Conservation (phyloP, 257 asterid genomes). For the Thymus mandschuricus region DNA sequence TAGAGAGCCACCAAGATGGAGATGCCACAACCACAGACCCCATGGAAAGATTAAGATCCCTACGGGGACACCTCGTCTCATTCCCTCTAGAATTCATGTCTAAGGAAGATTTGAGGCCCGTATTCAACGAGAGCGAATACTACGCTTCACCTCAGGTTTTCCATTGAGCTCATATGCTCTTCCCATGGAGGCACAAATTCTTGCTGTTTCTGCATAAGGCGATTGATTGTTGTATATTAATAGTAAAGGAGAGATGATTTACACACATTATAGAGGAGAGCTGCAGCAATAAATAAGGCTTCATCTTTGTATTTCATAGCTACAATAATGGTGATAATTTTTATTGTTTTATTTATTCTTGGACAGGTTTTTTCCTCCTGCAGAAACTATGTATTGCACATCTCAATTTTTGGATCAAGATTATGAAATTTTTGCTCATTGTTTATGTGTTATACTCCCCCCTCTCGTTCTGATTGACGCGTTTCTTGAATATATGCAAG, state of each 20-base stretch:
- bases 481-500: too few relatives aligned
- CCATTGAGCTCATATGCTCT: constrained; percentile 44
- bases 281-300: constrained; percentile 2
- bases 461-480: too few relatives aligned
- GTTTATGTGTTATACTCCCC: background rate
- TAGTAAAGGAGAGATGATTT: constrained; percentile 29
- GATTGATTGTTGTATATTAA: constrained; percentile 31
- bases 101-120: constrained; percentile 92
- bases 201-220: constrained; percentile 8
- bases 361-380: background rate
- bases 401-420: constrained; percentile 13
- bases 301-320: constrained; percentile 14
- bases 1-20: constrained; percentile 74
- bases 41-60: constrained; percentile 71
- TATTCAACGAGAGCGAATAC: constrained; percentile 92
- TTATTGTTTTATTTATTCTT: background rate
- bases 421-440: background rate
- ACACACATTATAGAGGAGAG: constrained; percentile 24
- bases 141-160: constrained; percentile 95
- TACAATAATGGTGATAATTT: constrained; percentile 1
- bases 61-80: constrained; percentile 92
- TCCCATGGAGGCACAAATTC: background rate
- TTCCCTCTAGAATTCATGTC: constrained; percentile 92
- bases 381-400: background rate
- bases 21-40: constrained; percentile 71